phyloP scores from a whole-genome alignment of 2,329 filamentous ascomycete species.

The Aspergillus novoparasiticus region DNA sequence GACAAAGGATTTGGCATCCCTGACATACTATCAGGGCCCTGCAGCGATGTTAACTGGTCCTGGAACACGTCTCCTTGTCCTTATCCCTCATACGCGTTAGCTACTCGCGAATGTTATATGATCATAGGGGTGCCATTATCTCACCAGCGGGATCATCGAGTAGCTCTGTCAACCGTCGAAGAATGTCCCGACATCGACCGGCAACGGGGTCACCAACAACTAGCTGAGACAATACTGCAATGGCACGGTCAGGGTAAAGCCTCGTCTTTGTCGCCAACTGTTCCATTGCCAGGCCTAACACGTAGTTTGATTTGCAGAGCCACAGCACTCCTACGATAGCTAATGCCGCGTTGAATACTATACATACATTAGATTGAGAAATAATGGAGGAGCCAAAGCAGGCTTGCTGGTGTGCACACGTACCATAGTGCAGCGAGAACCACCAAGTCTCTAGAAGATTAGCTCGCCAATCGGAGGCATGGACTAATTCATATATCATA shows the following conservation, averaged over 20 bases:
- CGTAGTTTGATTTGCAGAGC: not conserved
- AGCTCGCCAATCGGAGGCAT: conserved; percentile 19
- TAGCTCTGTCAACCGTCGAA: not conserved
- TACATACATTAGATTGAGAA: not conserved
- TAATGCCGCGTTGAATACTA: conserved; percentile 39
- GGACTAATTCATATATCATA: conserved; percentile 24
- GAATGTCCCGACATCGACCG: not conserved
- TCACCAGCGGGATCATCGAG: not conserved
- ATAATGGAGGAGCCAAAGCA: not conserved
- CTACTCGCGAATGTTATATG: not conserved
- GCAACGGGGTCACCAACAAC: not conserved
- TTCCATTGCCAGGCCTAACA: not conserved
- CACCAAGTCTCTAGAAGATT: conserved; percentile 35
- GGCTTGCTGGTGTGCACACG: conserved; percentile 5
- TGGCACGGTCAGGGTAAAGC: not conserved
- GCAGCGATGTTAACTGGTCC: not conserved
- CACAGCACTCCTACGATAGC: conserved; percentile 30
- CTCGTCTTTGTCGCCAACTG: not conserved
- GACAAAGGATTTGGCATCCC: not conserved
- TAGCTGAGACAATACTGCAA: not conserved
- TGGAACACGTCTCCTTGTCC: not conserved
- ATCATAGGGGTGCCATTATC: not conserved
- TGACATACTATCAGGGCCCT: not conserved
- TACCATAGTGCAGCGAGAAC: conserved; percentile 40
- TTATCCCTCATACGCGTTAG: not conserved